Base-by-base conservation (phyloP, 2,329 filamentous ascomycete genomes). In the Penicillium oxalicum region DNA sequence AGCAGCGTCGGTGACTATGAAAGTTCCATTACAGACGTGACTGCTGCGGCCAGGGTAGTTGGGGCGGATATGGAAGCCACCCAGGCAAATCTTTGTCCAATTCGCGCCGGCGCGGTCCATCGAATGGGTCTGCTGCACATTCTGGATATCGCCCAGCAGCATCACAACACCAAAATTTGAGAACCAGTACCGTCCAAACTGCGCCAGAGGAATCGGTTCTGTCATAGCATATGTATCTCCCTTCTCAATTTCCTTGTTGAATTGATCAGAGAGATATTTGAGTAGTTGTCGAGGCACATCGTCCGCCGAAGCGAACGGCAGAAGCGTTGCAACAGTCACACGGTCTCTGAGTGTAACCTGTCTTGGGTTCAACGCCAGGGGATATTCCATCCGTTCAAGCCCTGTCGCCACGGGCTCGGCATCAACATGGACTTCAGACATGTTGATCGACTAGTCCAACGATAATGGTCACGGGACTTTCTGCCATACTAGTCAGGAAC, bases 171-270 rank as follows among this genome's bases (percentile, higher is more conserved):
- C 88, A 63, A 95, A 95, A 69, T 90, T 89, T 62, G 88, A 86
- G 67, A 95, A 91, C 90, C 90, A 95, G 71, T 94, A 93, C 45
- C 80, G 75, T 8, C 83, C 84, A 64, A 95, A 95, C 54, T 78
- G 80, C 18, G 87, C 82, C n/a, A 85, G 73, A 4, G 84, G 75
- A 70, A 95, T 81, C 13, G 83, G 76, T 45, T 91, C 84, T 60
- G 85, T 81, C 86, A 94, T 91, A 24, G 90, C 88, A 68, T 95
- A 95, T 1, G 90, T 94, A 67, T 95, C 89, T 48, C 90, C 90
- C 68, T 88, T 87, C 63, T 93, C 88, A 62, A 95, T 93, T 70
- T 95, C 90, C 70, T 87, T 86, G 67, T 91, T 91, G 60, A 95
- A 79, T 71, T 93, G 86, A 62, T 89, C 86, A 59, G 81, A 87